Percentiles rank a stretch among this genome's conserved stretches.
Conservation (phyloP, 495 filamentous ascomycete species). For the Amniculicola lignicola region DNA sequence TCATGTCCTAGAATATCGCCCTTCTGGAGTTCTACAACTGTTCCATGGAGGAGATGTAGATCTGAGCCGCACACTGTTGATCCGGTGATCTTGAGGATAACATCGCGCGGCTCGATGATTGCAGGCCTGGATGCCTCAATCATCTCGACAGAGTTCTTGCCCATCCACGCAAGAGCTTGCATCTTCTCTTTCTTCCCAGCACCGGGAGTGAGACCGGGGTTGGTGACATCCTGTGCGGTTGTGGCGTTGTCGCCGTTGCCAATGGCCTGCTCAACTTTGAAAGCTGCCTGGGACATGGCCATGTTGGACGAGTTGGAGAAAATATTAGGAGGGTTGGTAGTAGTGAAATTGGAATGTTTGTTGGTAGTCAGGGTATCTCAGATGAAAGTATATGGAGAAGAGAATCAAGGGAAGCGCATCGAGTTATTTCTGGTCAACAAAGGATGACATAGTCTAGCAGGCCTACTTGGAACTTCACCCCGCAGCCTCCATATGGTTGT, state of each 20-base stretch:
- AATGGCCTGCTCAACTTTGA: constrained; percentile 59
- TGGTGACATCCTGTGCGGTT: constrained; percentile 57
- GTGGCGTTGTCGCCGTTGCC: constrained; percentile 60
- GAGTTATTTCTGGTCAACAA: constrained; percentile 2
- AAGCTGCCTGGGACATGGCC: constrained; percentile 61
- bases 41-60: constrained; percentile 72
- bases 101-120: constrained; percentile 70
- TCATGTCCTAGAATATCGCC: constrained; percentile 92
- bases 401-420: background rate
- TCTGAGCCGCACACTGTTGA: constrained; percentile 86
- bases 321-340: too few relatives aligned
- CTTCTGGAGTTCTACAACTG: constrained; percentile 67
- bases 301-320: too few relatives aligned
- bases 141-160: constrained; percentile 59
- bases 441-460: constrained; percentile 19
- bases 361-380: too few relatives aligned
- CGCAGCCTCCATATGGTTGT: too few relatives aligned
- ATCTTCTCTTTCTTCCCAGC: constrained; percentile 55
- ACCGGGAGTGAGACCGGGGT: constrained; percentile 40
- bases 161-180: constrained; percentile 71
- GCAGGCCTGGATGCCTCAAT: constrained; percentile 66
- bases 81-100: constrained; percentile 81
- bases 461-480: too few relatives aligned
- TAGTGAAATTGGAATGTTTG: too few relatives aligned
- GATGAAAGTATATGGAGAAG: background rate